Evolutionary conservation across 805 yeast species (phyloP).

Genomic region (Nematodospora valgi): DNA sequence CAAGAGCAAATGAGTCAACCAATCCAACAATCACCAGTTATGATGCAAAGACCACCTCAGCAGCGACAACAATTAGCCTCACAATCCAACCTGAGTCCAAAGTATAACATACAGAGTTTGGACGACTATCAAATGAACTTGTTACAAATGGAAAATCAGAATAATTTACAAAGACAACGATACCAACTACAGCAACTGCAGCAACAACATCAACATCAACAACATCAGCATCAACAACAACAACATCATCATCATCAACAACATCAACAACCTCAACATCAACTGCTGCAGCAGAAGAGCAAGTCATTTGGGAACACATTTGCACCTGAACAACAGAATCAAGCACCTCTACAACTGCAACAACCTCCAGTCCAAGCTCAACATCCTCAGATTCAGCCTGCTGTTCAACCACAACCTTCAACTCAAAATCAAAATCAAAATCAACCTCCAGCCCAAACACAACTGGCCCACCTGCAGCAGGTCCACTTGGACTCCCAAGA

Average conservation of each 20-base stretch:
- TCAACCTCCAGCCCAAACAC: too few relatives aligned
- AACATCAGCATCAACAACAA: conserved; percentile 8
- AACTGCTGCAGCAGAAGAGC: conserved; percentile 7
- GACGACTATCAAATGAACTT: conserved; percentile 21
- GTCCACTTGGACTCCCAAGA: conserved; percentile 2
- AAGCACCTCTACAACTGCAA: conserved; percentile 9
- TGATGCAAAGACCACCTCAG: conserved; percentile 12
- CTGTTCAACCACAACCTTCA: too few relatives aligned
- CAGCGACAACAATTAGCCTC: conserved; percentile 2
- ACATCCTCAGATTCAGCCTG: conserved; percentile 6
- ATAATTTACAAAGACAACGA: conserved; percentile 18
- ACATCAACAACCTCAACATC: conserved; percentile 6
- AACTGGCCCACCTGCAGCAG: background rate
- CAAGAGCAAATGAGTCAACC: conserved; percentile 15
- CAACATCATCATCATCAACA: conserved; percentile 5
- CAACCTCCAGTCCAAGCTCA: too few relatives aligned
- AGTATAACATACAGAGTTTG: conserved; percentile 13
- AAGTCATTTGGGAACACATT: too few relatives aligned
- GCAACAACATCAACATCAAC: conserved; percentile 9
- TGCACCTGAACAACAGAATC: conserved; percentile 6
- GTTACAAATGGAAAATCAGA: conserved; percentile 17
- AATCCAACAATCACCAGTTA: too few relatives aligned
- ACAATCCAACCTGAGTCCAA: conserved; percentile 3
- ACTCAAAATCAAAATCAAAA: too few relatives aligned
- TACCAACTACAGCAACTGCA: conserved; percentile 14